Conservation (phyloP, 176 grass and related monocot genomes). For the Pontederia paniculata region DNA sequence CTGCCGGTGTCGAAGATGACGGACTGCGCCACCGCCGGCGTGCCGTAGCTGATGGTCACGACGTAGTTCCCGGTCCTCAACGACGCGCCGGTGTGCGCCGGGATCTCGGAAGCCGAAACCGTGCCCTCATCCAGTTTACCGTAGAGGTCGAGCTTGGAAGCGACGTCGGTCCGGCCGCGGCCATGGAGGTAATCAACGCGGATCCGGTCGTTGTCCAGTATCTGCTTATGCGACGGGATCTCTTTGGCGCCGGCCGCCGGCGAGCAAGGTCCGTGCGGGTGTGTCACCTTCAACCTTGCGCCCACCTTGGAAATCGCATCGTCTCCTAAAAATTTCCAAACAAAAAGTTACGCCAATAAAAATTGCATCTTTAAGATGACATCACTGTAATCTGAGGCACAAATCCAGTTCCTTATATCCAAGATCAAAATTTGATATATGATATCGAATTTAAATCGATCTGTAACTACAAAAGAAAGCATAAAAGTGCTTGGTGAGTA, state of each 20-base stretch:
- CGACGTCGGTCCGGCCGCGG: conserved; percentile 5
- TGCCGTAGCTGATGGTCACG: conserved; percentile 31
- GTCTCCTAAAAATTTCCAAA: background rate
- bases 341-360: background rate
- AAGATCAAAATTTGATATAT: no score
- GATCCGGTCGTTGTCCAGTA: conserved; percentile 53
- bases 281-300: conserved; percentile 31
- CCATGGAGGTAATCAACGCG: conserved; percentile 46
- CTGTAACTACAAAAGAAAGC: no score
- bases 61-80: conserved; percentile 31
- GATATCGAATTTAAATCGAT: no score
- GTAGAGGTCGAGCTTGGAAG: background rate
- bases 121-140: conserved; percentile 4
- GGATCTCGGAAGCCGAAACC: conserved; percentile 23
- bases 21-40: background rate
- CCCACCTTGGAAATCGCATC: background rate
- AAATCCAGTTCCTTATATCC: no score
- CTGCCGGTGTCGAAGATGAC: conserved; percentile 31
- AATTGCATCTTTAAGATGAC: background rate
- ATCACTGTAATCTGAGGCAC: no score
- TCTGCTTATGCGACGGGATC: conserved; percentile 25
- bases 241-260: conserved; percentile 14
- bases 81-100: conserved; percentile 17
- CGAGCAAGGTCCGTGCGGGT: conserved; percentile 66
- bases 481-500: no score